Base-by-base conservation (phyloP, 345 rosid genomes). In the Eucalyptus coolabah region DNA sequence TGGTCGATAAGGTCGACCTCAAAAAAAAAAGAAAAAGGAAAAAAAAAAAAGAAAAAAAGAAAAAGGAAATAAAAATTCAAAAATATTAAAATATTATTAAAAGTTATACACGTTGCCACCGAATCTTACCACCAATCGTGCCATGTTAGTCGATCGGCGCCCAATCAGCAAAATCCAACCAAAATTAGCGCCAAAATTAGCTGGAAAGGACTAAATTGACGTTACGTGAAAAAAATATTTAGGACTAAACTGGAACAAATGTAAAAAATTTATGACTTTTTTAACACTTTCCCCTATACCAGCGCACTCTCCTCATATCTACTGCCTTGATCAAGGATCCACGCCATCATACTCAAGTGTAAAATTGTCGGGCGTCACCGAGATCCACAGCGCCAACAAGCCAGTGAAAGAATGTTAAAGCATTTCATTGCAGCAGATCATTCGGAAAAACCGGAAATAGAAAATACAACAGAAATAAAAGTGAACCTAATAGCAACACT, bases 131-230 rank as follows among this genome's bases (percentile, higher is more conserved):
- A 50, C 21, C 54, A 7, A 17, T 17, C 21, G 0, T 51, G 21
- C 54, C 21, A 17, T 1, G 4, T 51, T 1, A 51, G 8, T 17
- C 2, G 19, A 50, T 0, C 3, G 19, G 2, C 0, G 4, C 54
- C 1, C 4, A 6, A 51, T 51, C 3, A 51, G 1, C 54, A 51
- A 17, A 51, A 51, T 51, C 4, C 3, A 7, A 6, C 19, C 19
- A 50, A 50, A 50, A 50, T 50, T 14, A 50, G 6, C 6, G 53
- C 8, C 8, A 50, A 50, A 50, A 50, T 17, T 17, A 51, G 54
- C 9, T 51, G 9, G 1, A 51, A 51, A 51, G 0, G 8, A 51
- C 8, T 1, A 51, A 50, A 51, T 51, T 17, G 2, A 0, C 21
- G 17, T 17, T 51, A 51, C 0, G 0, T 17, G 21, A 51, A 51